phyloP scores from a whole-genome alignment of 495 filamentous ascomycete genomes.

The Tuber microsphaerosporum region DNA sequence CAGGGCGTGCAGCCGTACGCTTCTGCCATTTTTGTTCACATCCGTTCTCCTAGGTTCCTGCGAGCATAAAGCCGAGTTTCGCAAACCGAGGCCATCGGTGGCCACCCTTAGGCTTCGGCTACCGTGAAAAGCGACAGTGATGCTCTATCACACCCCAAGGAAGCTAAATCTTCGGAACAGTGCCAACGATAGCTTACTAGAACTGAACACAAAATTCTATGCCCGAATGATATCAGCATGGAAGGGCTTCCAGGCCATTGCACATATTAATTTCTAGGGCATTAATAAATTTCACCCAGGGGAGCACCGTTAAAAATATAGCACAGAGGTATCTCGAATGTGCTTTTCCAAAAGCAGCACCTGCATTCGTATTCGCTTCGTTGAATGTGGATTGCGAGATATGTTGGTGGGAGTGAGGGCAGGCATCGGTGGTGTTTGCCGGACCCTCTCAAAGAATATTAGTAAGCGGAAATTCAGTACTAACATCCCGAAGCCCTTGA shows the following conservation, averaged over 20 bases:
- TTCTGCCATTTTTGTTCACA: neutral
- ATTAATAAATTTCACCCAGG: neutral
- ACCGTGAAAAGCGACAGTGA: neutral
- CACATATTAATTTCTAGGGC: neutral
- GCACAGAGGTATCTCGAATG: neutral
- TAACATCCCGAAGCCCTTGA: neutral
- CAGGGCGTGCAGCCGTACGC: neutral
- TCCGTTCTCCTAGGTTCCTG: neutral
- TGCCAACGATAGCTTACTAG: too few species aligned
- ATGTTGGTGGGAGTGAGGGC: neutral
- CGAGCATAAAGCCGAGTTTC: neutral
- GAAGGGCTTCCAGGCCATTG: neutral
- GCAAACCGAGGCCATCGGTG: neutral
- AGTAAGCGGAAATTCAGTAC: neutral
- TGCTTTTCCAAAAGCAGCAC: neutral
- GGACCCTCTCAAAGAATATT: neutral
- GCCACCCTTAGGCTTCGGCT: neutral
- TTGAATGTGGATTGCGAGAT: neutral
- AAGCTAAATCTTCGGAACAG: too few species aligned
- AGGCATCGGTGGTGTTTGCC: neutral
- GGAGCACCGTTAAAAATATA: neutral
- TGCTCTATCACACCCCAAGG: neutral
- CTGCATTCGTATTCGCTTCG: neutral
- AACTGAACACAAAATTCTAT: too few species aligned
- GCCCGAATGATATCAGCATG: too few species aligned